A percentile compares a stretch with the other conserved stretches of the same genome.
Evolutionary conservation across 179 eudicot genomes (phyloP).

Genomic region (Carnegiea gigantea): DNA sequence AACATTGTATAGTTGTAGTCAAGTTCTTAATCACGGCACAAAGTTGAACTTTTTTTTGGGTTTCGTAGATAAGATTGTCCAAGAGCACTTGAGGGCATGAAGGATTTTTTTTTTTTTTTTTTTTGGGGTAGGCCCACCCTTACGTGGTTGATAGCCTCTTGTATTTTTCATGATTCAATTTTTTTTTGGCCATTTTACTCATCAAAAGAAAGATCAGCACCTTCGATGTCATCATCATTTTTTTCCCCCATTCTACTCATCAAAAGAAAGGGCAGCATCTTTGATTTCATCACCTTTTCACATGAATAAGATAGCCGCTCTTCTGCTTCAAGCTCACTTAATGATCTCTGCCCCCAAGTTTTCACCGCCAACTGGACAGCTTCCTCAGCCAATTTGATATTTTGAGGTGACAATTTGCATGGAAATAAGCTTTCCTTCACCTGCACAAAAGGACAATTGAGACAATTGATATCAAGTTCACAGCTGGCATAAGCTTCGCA

Average conservation of each 20-base stretch:
- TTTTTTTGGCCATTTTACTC: too few species aligned
- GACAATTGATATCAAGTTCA: background rate
- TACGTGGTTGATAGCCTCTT: background rate
- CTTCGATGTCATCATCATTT: constrained; percentile 59
- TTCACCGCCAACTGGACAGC: constrained; percentile 77
- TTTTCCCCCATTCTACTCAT: background rate
- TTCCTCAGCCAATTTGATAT: constrained; percentile 59
- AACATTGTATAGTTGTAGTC: background rate
- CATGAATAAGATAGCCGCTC: constrained; percentile 88
- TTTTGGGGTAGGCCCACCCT: too few species aligned
- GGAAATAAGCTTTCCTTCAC: constrained; percentile 93
- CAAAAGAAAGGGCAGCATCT: background rate
- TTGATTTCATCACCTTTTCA: constrained; percentile 70
- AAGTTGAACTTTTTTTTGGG: background rate
- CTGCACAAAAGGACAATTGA: constrained; percentile 37
- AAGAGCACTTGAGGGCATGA: too few species aligned
- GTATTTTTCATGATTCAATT: too few species aligned
- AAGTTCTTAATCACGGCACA: background rate
- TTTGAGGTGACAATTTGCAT: constrained; percentile 66
- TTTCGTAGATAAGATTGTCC: too few species aligned
- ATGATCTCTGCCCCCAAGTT: constrained; percentile 86
- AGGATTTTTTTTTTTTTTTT: too few species aligned
- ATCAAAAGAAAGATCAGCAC: background rate
- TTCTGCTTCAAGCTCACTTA: constrained; percentile 95
- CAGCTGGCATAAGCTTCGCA: background rate